Percentiles rank a stretch among this genome's conserved stretches.
Evolutionary conservation across 176 grass and related monocot species (phyloP).

Genomic region (Lolium multiflorum): DNA sequence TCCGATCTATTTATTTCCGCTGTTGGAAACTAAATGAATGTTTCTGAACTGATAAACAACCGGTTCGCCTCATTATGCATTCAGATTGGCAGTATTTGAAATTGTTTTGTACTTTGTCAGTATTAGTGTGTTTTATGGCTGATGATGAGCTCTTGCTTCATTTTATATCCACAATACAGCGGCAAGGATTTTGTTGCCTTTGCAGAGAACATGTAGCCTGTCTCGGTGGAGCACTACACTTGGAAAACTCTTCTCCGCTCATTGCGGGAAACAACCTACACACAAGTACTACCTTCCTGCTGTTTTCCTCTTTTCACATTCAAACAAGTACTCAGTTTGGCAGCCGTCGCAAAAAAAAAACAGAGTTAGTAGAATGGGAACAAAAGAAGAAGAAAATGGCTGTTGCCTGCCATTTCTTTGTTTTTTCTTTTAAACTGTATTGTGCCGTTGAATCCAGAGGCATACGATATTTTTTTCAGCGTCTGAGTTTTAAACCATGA

Average conservation of each 20-base stretch:
- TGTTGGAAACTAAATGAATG: background rate
- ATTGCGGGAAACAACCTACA: slow-evolving; percentile 47
- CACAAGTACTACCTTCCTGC: slow-evolving; percentile 15
- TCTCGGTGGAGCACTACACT: slow-evolving; percentile 43
- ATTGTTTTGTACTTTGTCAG: background rate
- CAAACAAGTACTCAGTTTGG: too few relatives aligned
- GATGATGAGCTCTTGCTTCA: slow-evolving; percentile 1
- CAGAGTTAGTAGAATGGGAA: too few relatives aligned
- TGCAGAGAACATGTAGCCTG: slow-evolving; percentile 41
- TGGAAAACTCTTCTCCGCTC: slow-evolving; percentile 39
- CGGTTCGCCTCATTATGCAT: background rate
- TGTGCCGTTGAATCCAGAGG: too few relatives aligned
- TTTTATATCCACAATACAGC: background rate
- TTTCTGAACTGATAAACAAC: background rate
- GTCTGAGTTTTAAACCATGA: too few relatives aligned
- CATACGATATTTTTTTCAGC: too few relatives aligned
- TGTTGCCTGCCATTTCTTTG: too few relatives aligned
- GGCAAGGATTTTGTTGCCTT: too few relatives aligned
- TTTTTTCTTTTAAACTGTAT: too few relatives aligned
- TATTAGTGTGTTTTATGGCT: background rate
- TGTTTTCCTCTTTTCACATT: background rate
- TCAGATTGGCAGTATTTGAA: background rate
- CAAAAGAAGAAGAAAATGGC: too few relatives aligned
- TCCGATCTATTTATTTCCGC: slow-evolving; percentile 10
- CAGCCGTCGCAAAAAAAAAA: too few relatives aligned